Evolutionary conservation across 148 eudicot genomes (phyloP), one percentile per base, ranked within the genome.

Genomic region (Nepenthes gracilis): DNA sequence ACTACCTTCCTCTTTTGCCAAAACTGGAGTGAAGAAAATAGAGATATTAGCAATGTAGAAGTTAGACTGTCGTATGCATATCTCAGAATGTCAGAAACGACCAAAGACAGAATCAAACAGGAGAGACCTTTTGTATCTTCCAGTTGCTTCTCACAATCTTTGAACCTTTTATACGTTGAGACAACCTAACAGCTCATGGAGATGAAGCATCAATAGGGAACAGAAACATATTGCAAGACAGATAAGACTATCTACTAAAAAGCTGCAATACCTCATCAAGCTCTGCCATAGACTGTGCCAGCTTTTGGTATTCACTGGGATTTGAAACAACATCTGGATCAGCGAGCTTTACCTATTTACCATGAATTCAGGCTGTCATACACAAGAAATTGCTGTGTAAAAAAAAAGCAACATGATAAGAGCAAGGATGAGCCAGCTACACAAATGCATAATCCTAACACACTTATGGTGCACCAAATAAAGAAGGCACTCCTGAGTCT

Each of bases 261-360:
- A 54, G 49, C 35, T 35, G 33, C 10, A 54, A 47, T 77, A 93
- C 99, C 92, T 78, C 95, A 62, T 89, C 83, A 56, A 94, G 99
- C 63, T 94, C 99, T 43, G 97, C 51, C 73, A 89, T 60, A n/a
- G 95, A 94, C 60, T 84, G 92, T 14, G 92, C 99, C 67, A 89
- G 72, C 68, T 89, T 94, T 68, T 86, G 92, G 75, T 94, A 94
- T 62, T 94, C 97, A 61, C 84, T 78, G 14, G 86, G 92, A 78
- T 94, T 94, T 47, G 97, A 89, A 54, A 81, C 89, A 11, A 94
- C 83, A 68, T 94, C 99, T 58, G 97, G 99, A 70, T 89, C 99
- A 72, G 83, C 97, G 70, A 94, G 80, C 77, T 86, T 94, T 66
- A 81, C 81, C 99, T 94, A 68, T 52, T 23, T 60, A 59, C 51